Conservation (phyloP, 306 rosid genomes). For the Cyclanthera cordifolia region DNA sequence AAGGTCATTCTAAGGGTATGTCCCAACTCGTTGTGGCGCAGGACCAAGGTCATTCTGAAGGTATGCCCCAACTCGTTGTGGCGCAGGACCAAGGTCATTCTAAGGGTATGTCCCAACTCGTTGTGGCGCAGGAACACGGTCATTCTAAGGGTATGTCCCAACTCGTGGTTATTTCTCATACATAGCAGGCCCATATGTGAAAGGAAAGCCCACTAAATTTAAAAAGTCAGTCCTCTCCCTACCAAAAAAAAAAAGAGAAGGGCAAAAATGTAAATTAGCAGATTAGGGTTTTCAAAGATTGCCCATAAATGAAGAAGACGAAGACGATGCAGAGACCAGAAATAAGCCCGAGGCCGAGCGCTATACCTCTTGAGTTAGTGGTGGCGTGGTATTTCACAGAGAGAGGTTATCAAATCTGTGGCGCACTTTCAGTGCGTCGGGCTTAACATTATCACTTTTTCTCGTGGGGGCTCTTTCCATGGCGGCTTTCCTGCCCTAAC, state of each 20-base stretch:
- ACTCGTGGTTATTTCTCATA: too few relatives aligned
- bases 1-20: too few relatives aligned
- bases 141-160: too few relatives aligned
- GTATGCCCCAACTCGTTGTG: too few relatives aligned
- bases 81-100: too few relatives aligned
- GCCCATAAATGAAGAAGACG: not conserved
- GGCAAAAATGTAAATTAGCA: not conserved
- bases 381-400: conserved; percentile 49
- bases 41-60: too few relatives aligned
- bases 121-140: too few relatives aligned
- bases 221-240: too few relatives aligned
- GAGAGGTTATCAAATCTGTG: conserved; percentile 29
- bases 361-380: conserved; percentile 32
- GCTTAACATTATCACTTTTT: conserved; percentile 23
- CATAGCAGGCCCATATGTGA: too few relatives aligned
- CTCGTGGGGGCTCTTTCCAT: conserved; percentile 20
- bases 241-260: not conserved
- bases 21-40: too few relatives aligned
- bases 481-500: conserved; percentile 22
- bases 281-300: not conserved
- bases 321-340: not conserved
- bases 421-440: conserved; percentile 32
- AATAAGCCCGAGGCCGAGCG: conserved; percentile 37
- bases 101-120: too few relatives aligned
- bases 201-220: too few relatives aligned